Percentiles rank a stretch among this genome's conserved stretches.
phyloP scores from a whole-genome alignment of 164 flowering plant genomes.

The Magnolia sinica region DNA sequence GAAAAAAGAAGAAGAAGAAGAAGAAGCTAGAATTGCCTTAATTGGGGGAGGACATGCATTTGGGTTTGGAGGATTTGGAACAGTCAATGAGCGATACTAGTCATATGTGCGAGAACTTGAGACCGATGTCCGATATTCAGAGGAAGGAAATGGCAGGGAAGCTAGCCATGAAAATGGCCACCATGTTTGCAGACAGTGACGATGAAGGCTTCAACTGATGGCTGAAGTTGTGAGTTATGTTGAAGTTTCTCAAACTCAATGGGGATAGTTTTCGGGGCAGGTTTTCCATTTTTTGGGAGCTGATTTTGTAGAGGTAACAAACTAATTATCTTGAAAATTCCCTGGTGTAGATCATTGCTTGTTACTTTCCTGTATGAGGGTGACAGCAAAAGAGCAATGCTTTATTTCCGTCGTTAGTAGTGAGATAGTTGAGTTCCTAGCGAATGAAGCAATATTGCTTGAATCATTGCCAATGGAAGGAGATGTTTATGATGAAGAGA shows the following conservation, averaged over 20 bases:
- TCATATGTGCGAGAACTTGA: constrained; percentile 64
- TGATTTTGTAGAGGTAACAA: too few species aligned
- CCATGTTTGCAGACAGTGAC: constrained; percentile 83
- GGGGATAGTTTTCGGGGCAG: too few species aligned
- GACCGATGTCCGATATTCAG: constrained; percentile 89
- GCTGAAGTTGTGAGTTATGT: background rate
- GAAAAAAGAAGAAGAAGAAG: too few species aligned
- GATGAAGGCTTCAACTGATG: constrained; percentile 32
- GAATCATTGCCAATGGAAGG: too few species aligned
- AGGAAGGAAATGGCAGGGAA: constrained; percentile 93
- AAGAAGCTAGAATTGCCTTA: constrained; percentile 11
- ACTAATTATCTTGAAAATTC: too few species aligned
- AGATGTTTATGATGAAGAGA: too few species aligned
- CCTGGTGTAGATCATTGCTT: background rate
- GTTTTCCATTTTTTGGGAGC: background rate
- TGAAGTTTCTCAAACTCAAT: too few species aligned
- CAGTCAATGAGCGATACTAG: constrained; percentile 85
- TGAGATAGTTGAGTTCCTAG: too few species aligned
- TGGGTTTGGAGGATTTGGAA: constrained; percentile 50
- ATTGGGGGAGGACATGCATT: constrained; percentile 27
- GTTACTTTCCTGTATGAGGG: background rate
- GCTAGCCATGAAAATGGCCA: constrained; percentile 88
- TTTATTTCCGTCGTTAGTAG: too few species aligned
- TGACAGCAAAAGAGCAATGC: background rate
- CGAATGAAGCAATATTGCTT: too few species aligned